A percentile compares a stretch with the other conserved stretches of the same genome.
These are phyloP conservation scores for Aspergillus sp. DNA, from an alignment of 2,329 filamentous ascomycete genomes.

Conservation along the genomic window DNA sequence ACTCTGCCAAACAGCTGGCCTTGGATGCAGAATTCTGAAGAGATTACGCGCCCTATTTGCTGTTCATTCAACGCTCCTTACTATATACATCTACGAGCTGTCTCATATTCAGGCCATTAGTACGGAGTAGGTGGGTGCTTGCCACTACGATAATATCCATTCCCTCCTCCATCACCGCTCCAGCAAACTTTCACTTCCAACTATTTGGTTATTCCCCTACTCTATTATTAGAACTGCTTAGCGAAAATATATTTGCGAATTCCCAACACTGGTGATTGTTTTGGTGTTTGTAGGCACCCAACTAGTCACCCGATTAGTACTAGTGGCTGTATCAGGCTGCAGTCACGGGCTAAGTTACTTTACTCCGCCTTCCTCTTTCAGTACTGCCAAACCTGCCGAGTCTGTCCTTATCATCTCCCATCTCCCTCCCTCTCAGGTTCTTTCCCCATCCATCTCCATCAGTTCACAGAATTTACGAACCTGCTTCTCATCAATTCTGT, in stretches of 20 bases:
- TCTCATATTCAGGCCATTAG: neutral
- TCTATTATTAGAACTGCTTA: neutral
- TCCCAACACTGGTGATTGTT: too few relatives aligned
- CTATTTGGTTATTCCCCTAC: neutral
- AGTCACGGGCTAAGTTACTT: slow-evolving; percentile 6
- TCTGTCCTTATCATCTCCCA: slow-evolving; percentile 10
- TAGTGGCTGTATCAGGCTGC: slow-evolving; percentile 16
- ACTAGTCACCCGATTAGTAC: slow-evolving; percentile 17
- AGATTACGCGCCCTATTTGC: neutral
- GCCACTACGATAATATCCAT: neutral
- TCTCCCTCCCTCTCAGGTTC: slow-evolving; percentile 10
- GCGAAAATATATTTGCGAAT: neutral
- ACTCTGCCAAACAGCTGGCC: slow-evolving; percentile 25
- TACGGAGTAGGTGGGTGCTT: too few relatives aligned
- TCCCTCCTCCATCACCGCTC: too few relatives aligned
- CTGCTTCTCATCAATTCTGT: neutral
- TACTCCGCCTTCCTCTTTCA: slow-evolving; percentile 15
- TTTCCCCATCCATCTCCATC: slow-evolving; percentile 19
- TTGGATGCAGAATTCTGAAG: slow-evolving; percentile 15
- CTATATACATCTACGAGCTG: neutral
- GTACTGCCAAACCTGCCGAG: slow-evolving; percentile 13
- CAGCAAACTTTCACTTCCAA: too few relatives aligned
- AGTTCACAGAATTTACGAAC: slow-evolving; percentile 1
- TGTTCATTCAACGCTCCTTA: neutral
- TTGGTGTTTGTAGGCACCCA: neutral